Percentiles rank a stretch among this genome's conserved stretches.
phyloP scores from a whole-genome alignment of 1,139 yeast species.

The Pichia sp. region DNA sequence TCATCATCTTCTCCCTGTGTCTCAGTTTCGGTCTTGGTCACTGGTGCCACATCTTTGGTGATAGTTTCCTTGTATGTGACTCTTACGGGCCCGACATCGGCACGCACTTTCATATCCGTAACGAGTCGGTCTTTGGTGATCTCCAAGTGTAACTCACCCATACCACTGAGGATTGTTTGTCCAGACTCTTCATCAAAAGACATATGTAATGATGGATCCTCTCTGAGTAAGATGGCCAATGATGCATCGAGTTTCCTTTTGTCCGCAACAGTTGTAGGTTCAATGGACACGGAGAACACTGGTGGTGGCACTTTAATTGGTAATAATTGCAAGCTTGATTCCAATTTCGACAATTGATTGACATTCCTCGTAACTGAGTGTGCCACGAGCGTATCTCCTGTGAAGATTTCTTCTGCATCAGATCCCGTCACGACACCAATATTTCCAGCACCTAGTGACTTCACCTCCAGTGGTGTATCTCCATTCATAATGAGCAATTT shows the following conservation, averaged over 20 bases:
- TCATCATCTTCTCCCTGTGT: conserved; percentile 9
- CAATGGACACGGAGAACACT: conserved; percentile 78
- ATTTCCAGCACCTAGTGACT: conserved; percentile 60
- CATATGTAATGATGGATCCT: conserved; percentile 73
- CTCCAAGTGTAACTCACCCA: conserved; percentile 94
- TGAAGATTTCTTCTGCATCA: conserved; percentile 66
- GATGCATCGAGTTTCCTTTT: conserved; percentile 48
- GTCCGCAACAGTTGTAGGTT: conserved; percentile 81
- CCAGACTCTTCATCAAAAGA: conserved; percentile 79
- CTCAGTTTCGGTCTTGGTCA: conserved; percentile 11
- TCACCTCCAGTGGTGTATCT: conserved; percentile 69
- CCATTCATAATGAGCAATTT: conserved; percentile 84
- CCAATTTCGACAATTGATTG: conserved; percentile 24
- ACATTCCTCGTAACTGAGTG: conserved; percentile 23
- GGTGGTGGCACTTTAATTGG: conserved; percentile 91
- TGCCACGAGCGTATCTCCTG: conserved; percentile 76
- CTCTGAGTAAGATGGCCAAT: conserved; percentile 57
- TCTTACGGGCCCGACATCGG: conserved; percentile 72
- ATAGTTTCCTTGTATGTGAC: conserved; percentile 85
- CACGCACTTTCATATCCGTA: conserved; percentile 75
- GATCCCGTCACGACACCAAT: conserved; percentile 84
- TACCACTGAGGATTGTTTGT: conserved; percentile 81
- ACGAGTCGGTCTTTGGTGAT: conserved; percentile 74
- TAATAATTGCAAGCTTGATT: conserved; percentile 47
- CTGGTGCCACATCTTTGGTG: conserved; percentile 8